phyloP scores from a whole-genome alignment of 176 grass and related monocot species.

The Microstegium vimineum region DNA sequence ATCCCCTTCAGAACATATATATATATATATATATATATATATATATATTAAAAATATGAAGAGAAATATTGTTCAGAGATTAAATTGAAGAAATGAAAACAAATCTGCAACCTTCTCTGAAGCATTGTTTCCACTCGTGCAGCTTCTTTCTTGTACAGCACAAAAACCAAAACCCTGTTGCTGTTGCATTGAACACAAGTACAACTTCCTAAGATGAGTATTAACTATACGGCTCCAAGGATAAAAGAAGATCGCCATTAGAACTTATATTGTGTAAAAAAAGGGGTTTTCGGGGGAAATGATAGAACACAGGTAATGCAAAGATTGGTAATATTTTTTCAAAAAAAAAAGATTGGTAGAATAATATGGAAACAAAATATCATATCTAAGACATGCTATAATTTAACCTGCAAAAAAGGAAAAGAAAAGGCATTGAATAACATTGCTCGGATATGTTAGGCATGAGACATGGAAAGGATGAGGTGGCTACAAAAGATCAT shows the following conservation, averaged over 20 bases:
- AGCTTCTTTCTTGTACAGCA: conserved; percentile 98
- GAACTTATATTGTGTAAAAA: neutral
- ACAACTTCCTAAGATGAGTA: conserved; percentile 18
- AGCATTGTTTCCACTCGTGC: conserved; percentile 87
- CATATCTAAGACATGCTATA: neutral
- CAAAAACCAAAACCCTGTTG: conserved; percentile 96
- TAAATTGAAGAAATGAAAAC: conserved; percentile 5
- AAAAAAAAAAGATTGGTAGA: too few species aligned
- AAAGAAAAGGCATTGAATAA: neutral
- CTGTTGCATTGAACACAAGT: conserved; percentile 44
- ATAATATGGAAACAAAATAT: neutral
- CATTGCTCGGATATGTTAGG: neutral
- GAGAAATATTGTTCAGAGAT: neutral
- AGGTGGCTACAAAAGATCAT: neutral
- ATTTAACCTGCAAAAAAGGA: neutral
- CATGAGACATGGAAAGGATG: neutral
- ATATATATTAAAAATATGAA: conserved; percentile 22
- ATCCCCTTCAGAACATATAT: conserved; percentile 63
- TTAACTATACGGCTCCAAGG: neutral
- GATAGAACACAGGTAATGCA: neutral
- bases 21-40: too few species aligned
- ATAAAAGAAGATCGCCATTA: neutral
- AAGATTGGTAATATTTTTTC: too few species aligned
- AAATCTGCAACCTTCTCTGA: conserved; percentile 58
- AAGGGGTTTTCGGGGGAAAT: neutral